Base-by-base conservation (phyloP, 1,284 basidiomycete species). In the Limonomyces culmigenus region DNA sequence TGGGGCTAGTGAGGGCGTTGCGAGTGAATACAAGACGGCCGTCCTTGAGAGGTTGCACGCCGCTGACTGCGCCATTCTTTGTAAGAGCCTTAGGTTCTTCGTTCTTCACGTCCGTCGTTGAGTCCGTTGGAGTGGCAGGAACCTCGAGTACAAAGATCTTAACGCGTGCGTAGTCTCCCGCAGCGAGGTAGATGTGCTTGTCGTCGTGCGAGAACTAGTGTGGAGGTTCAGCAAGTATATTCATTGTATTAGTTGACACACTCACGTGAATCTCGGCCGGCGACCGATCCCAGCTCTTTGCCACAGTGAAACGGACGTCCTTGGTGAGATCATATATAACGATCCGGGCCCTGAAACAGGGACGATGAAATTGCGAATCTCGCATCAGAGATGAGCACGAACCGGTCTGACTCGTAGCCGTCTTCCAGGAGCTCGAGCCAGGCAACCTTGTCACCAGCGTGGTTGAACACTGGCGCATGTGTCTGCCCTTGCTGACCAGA, bases 341-440 rank as follows among this genome's bases (percentile, higher is more conserved):
- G 33, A 91, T 66, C 47, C 83, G 77, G 4, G 68, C 67, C 40
- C 78, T 80, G 40, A 8, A 25, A 35, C 16, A 41, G 23, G 14
- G 35, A 17, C 39, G 32, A 35, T 3, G 30, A 19, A 23, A 15
- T 27, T 19, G 21, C 15, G 19, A 16, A 19, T 33, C 3, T n/a
- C n/a, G 41, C 19, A 32, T 18, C 11, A 16, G 19, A 19, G 4
- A 18, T 35, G 5, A 3, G n/a, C 17, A 10, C 12, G 17, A 10
- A 43, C 78, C 75, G 67, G 50, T 84, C 83, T 35, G 78, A 68
- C 55, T 95, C 89, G 47, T 91, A 81, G 1, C 88, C 89, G 48
- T 95, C 87, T 49, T 80, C 52, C 33, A 76, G 74, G 43, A 89
- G 68, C 54, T 95, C 79, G 29, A 85, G 58, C 89, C 89, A 95